Conservation (phyloP, 768 basidiomycete genomes). For the Strobilomyces echinocephalus region DNA sequence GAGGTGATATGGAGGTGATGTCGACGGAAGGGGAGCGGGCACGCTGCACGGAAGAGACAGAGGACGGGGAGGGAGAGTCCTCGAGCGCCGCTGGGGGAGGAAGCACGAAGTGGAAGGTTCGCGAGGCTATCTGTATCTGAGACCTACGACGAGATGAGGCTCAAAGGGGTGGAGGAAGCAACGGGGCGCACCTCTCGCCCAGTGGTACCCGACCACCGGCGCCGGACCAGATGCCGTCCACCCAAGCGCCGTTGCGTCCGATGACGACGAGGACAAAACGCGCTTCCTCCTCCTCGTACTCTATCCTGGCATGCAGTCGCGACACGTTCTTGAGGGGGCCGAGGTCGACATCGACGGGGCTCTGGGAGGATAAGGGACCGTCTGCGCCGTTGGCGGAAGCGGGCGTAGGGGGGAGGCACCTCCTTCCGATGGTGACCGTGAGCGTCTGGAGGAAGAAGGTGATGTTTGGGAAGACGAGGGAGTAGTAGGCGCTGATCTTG, state of each 20-base stretch:
- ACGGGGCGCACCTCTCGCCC: conserved; percentile 62
- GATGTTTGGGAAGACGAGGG: conserved; percentile 89
- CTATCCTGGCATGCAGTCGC: conserved; percentile 92
- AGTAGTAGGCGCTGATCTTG: conserved; percentile 91
- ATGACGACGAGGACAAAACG: conserved; percentile 86
- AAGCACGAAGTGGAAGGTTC: conserved; percentile 94
- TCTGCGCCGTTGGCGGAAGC: conserved; percentile 46
- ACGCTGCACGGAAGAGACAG: conserved; percentile 61
- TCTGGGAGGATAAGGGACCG: conserved; percentile 21
- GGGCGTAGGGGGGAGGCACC: conserved; percentile 67
- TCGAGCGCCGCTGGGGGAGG: conserved; percentile 81
- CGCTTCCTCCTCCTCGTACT: conserved; percentile 86
- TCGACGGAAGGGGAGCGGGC: conserved; percentile 79
- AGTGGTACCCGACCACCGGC: conserved; percentile 84
- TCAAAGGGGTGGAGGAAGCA: neutral
- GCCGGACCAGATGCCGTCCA: conserved; percentile 93
- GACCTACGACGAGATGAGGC: conserved; percentile 49
- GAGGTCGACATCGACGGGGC: conserved; percentile 81
- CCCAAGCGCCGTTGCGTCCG: conserved; percentile 98
- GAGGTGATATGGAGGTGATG: conserved; percentile 76
- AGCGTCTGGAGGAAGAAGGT: conserved; percentile 97
- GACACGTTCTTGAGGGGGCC: conserved; percentile 97
- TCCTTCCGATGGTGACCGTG: conserved; percentile 88
- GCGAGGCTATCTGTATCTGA: conserved; percentile 94
- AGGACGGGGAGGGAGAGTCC: conserved; percentile 77